Percentiles rank a stretch among this genome's conserved stretches.
These are phyloP conservation scores for Metschnikowia hibisci DNA, from an alignment of 805 yeast genomes.

Conservation along the genomic window DNA sequence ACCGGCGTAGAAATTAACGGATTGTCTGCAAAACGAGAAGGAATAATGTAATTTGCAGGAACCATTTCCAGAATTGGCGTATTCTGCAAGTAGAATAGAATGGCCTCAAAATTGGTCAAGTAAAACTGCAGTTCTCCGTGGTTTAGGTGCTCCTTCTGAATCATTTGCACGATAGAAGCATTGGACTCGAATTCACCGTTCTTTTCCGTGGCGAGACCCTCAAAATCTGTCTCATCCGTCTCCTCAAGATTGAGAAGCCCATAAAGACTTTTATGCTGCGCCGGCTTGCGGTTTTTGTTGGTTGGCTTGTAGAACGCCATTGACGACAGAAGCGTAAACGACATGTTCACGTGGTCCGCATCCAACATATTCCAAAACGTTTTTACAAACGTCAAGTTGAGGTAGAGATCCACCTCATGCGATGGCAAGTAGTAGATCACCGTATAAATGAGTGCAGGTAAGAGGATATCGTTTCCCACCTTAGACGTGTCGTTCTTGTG, in stretches of 20 bases:
- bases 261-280: slow-evolving; percentile 7
- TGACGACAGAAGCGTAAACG: slow-evolving; percentile 13
- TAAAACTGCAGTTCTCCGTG: slow-evolving; percentile 38
- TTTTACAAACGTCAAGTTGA: slow-evolving; percentile 36
- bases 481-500: slow-evolving; percentile 19
- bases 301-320: slow-evolving; percentile 15
- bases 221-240: neutral
- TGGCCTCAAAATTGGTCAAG: slow-evolving; percentile 42
- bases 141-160: slow-evolving; percentile 28
- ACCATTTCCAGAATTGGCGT: slow-evolving; percentile 31
- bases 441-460: slow-evolving; percentile 37
- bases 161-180: slow-evolving; percentile 25
- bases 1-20: slow-evolving; percentile 23
- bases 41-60: slow-evolving; percentile 7
- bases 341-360: slow-evolving; percentile 23
- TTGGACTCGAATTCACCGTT: slow-evolving; percentile 27
- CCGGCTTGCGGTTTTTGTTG: slow-evolving; percentile 7
- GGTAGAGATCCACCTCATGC: slow-evolving; percentile 26
- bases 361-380: slow-evolving; percentile 33
- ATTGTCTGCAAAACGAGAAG: slow-evolving; percentile 7
- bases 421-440: slow-evolving; percentile 27
- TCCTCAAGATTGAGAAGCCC: slow-evolving; percentile 9
- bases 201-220: slow-evolving; percentile 1
- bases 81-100: slow-evolving; percentile 33
- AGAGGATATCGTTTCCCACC: slow-evolving; percentile 37